Percentiles rank a stretch among this genome's conserved stretches.
Conservation (phyloP, 805 yeast genomes). For the Metschnikowia peoriensis region DNA sequence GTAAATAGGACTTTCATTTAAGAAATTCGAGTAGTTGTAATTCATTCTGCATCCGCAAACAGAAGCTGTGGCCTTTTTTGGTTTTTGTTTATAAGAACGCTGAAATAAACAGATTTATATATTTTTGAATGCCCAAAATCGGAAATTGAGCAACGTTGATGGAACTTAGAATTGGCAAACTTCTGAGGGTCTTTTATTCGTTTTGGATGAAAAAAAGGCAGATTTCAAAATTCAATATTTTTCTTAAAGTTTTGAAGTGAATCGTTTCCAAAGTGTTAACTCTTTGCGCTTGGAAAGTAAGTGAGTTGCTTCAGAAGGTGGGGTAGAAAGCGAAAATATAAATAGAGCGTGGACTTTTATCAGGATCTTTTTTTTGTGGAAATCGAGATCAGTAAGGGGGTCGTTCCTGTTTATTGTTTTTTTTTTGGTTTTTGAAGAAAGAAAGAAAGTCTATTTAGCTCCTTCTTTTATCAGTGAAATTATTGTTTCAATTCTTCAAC, state of each 20-base stretch:
- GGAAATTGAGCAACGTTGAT: neutral
- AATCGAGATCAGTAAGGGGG: no score
- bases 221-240: no score
- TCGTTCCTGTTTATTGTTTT: no score
- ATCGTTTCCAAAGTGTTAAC: neutral
- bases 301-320: neutral
- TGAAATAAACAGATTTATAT: no score
- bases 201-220: neutral
- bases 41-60: constrained; percentile 20
- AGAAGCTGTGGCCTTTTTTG: neutral
- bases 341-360: no score
- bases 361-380: no score
- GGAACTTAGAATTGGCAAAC: neutral
- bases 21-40: constrained; percentile 37
- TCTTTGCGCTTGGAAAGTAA: neutral
- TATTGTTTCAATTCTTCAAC: neutral
- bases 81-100: neutral
- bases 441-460: no score
- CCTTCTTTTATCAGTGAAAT: no score
- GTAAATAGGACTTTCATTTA: constrained; percentile 11
- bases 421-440: no score
- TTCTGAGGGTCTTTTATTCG: neutral
- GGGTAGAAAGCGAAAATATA: neutral
- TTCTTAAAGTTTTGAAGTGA: no score
- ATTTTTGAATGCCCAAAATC: neutral